A percentile compares a stretch with the other conserved stretches of the same genome.
Evolutionary conservation across 805 yeast species (phyloP).

Genomic region (Yamadazyma sp.): DNA sequence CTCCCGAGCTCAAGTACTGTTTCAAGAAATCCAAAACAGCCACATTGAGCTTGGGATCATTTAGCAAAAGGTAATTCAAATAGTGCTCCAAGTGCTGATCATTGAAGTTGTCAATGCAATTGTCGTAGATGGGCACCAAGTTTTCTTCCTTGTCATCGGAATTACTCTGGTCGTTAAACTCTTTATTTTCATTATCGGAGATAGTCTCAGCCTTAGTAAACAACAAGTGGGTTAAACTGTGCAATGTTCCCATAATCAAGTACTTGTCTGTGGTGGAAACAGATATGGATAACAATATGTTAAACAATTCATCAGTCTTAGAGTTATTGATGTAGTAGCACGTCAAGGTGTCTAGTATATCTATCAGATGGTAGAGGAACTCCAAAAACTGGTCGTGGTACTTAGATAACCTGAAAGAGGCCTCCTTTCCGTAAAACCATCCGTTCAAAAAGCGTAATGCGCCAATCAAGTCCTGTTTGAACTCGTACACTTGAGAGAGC

Average conservation of each 20-base stretch:
- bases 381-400: conserved; percentile 49
- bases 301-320: conserved; percentile 66
- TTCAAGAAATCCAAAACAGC: conserved; percentile 81
- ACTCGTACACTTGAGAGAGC: conserved; percentile 53
- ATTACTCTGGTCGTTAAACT: conserved; percentile 13
- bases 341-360: conserved; percentile 79
- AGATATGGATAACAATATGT: conserved; percentile 53
- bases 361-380: conserved; percentile 64
- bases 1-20: conserved; percentile 71
- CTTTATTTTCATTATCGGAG: conserved; percentile 18
- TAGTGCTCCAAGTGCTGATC: conserved; percentile 49
- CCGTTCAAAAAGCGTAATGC: conserved; percentile 41
- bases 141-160: conserved; percentile 12
- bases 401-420: conserved; percentile 18
- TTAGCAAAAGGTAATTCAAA: conserved; percentile 57
- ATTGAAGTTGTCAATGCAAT: conserved; percentile 41
- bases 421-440: conserved; percentile 29
- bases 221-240: conserved; percentile 77
- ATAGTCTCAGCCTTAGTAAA: conserved; percentile 45
- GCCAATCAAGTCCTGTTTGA: conserved; percentile 47
- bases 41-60: conserved; percentile 69
- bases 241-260: conserved; percentile 63
- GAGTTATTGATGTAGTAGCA: conserved; percentile 78
- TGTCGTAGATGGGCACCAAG: conserved; percentile 22
- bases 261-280: conserved; percentile 62